Base-by-base conservation (phyloP, 1,139 yeast species). In the Blastobotrys illinoisensis region DNA sequence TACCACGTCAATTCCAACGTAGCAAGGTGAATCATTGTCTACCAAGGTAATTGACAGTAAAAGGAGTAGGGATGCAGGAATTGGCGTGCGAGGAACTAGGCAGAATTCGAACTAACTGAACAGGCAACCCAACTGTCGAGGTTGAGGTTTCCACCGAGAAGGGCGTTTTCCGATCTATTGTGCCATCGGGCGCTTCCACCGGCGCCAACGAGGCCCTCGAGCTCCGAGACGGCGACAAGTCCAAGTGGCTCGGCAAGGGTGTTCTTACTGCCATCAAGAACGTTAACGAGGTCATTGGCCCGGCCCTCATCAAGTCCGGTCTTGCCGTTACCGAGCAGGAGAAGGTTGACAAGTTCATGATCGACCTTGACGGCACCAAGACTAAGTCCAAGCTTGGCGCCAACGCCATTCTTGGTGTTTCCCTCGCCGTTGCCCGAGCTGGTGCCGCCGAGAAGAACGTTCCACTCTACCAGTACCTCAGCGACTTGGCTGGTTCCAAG, bases 101-200 rank as follows among this genome's bases (percentile, higher is more conserved):
- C 18, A 50, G n/a, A 6, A 18, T 20, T n/a, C n/a, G 47, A 14
- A 26, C 53, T 46, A 46, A 52, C 44, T 23, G 14, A 3, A 44
- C 56, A 54, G 73, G 74, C 54, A 90, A 90, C 82, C 97, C 97
- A 77, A 90, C 97, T 64, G 97, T 90, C 67, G 97, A 90, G 81
- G 97, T 89, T 65, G 96, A 90, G 70, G 70, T 89, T 66, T 79
- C 85, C 80, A 90, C 97, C 68, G 89, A 79, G 62, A 81, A 85
- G 70, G 97, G 97, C 71, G 72, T 81, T 64, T 88, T 87, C 89
- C 85, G 96, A 76, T 81, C 96, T 66, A 88, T 88, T 70, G 97
- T 90, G 61, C 97, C 97, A 73, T 88, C 96, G 63, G 97, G 97
- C 77, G 97, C 97, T 63, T 88, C 96, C 69, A 89, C 97, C 61